phyloP scores from a whole-genome alignment of 305 asterid genomes.

The Euphrasia arctica region DNA sequence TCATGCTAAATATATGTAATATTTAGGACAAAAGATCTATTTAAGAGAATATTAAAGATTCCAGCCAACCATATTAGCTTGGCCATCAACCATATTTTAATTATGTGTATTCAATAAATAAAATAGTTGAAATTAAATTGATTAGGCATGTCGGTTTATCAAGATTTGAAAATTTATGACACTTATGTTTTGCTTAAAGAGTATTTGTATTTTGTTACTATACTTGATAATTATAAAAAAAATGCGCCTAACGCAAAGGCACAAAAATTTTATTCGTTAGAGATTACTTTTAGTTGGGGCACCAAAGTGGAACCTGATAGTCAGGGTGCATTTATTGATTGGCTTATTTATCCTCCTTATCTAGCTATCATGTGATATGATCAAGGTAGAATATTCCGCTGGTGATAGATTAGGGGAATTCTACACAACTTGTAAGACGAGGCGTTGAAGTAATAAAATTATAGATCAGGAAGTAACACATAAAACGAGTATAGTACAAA shows the following conservation, averaged over 20 bases:
- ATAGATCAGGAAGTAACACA: background rate
- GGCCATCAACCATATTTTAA: background rate
- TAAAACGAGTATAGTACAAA: background rate
- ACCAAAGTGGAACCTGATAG: no score
- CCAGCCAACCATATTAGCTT: constrained; percentile 1
- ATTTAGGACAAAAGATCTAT: background rate
- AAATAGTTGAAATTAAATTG: background rate
- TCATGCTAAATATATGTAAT: constrained; percentile 5
- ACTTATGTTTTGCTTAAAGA: no score
- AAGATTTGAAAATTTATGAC: background rate
- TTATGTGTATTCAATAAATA: background rate
- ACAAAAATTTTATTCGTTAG: background rate
- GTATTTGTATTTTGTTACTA: background rate
- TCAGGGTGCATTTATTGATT: background rate
- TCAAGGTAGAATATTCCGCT: no score
- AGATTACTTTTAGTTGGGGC: background rate
- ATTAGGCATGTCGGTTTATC: background rate
- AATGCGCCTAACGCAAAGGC: constrained; percentile 1
- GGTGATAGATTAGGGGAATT: background rate
- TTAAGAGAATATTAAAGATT: no score
- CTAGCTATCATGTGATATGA: background rate
- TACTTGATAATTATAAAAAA: background rate
- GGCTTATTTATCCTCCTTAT: no score
- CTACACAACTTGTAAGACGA: background rate
- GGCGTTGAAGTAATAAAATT: background rate